Evolutionary conservation across 2,329 filamentous ascomycete species (phyloP).

Genomic region (Neopestalotiopsis sp.): DNA sequence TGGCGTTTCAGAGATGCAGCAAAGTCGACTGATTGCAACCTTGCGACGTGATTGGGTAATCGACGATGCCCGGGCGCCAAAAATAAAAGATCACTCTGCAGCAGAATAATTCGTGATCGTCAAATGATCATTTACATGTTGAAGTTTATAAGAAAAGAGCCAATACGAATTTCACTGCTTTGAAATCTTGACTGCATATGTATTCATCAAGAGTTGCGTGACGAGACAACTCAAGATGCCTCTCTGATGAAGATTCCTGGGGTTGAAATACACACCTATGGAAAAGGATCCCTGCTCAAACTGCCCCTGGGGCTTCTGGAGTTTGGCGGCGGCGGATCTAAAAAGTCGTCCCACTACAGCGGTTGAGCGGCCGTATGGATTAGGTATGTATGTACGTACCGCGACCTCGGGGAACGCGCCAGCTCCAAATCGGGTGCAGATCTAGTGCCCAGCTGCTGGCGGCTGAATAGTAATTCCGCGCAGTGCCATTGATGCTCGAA

Average conservation of each 20-base stretch:
- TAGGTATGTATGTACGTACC: too few species aligned
- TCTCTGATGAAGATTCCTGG: neutral
- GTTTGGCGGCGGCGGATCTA: neutral
- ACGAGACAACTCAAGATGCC: neutral
- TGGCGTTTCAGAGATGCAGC: conserved; percentile 53
- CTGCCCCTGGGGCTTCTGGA: neutral
- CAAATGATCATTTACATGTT: neutral
- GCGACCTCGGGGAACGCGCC: conserved; percentile 16
- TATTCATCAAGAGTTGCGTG: neutral
- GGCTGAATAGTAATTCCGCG: conserved; percentile 19
- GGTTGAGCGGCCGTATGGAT: too few species aligned
- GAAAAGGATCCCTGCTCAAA: neutral
- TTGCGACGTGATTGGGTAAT: conserved; percentile 24
- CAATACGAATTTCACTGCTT: neutral
- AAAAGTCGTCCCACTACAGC: neutral
- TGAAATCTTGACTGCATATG: neutral
- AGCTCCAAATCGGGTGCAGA: neutral
- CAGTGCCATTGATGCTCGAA: conserved; percentile 8
- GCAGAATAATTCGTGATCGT: neutral
- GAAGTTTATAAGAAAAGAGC: neutral
- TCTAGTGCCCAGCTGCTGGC: conserved; percentile 2
- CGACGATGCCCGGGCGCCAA: neutral
- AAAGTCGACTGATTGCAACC: conserved; percentile 43
- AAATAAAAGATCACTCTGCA: neutral
- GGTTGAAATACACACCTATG: neutral